Conservation (phyloP, 805 yeast species). For the Metahyphopichia silvanorum region DNA sequence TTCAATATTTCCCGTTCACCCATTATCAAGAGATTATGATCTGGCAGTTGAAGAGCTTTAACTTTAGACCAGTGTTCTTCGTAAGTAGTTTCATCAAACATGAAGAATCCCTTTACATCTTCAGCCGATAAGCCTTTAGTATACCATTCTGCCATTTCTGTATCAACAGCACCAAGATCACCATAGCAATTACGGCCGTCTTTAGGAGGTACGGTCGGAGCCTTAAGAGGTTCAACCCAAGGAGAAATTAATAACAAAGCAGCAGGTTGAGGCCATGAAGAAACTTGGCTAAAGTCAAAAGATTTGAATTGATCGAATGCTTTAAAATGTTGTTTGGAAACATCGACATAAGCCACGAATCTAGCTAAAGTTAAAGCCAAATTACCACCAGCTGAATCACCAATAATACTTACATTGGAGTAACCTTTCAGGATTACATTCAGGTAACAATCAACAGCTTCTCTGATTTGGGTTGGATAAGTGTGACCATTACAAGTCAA, state of each 20-base stretch:
- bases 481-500: conserved; percentile 15
- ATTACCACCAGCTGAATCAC: conserved; percentile 20
- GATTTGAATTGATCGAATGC: conserved; percentile 12
- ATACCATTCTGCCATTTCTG: conserved; percentile 30
- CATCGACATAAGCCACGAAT: conserved; percentile 29
- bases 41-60: conserved; percentile 16
- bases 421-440: conserved; percentile 11
- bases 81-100: conserved; percentile 20
- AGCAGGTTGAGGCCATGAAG: conserved; percentile 22
- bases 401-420: conserved; percentile 12
- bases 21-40: conserved; percentile 17
- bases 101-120: conserved; percentile 13
- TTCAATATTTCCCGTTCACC: conserved; percentile 34
- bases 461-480: conserved; percentile 24
- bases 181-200: conserved; percentile 23
- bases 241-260: conserved; percentile 28
- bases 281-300: neutral
- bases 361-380: conserved; percentile 11
- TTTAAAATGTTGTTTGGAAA: conserved; percentile 19
- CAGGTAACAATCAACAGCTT: conserved; percentile 10
- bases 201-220: conserved; percentile 15
- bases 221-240: conserved; percentile 31
- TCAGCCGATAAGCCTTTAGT: conserved; percentile 16
- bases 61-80: conserved; percentile 25
- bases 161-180: conserved; percentile 28